Evolutionary conservation across 495 filamentous ascomycete genomes (phyloP), one percentile per base, ranked within the genome.

Genomic region (Diplogelasinospora grovesii): DNA sequence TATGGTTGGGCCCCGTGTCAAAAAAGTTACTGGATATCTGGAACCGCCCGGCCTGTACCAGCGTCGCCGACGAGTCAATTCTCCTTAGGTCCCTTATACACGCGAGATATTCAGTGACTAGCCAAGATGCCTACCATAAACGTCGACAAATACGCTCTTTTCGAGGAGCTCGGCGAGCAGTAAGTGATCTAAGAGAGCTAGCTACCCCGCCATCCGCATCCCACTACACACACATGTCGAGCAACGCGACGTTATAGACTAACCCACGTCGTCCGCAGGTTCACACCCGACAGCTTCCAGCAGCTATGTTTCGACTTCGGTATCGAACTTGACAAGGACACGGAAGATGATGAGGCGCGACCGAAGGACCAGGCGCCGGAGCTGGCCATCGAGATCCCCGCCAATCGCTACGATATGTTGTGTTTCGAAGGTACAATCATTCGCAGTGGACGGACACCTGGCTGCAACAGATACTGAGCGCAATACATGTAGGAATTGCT

Each of bases 281-380:
- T 88, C 61, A 95, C 89, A 30, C 86, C 83, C 51, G 78, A 95
- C 48, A 85, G 90, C 57, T 97, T 99, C 60, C 90, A 98, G 57
- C 83, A 94, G 56, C 70, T 99, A 50, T 99, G 92, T 61, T 98
- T 99, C 75, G 92, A 99, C 50, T 99, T 95, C 60, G 92, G 89
- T 41, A 94, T 98, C 55, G 92, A 98, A 61, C 79, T 98, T 48
- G 92, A 98, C 66, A 88, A 95, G 70, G 92, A 98, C 69, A 93
- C 87, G 25, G 81, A 86, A 31, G 71, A 86, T 58, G 67, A 71
- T 38, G 50, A 55, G 8, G 24, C 48, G 41, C 75, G 85, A 36
- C 85, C 85, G 21, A 76, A 81, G 50, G 83, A 95, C 63, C 86
- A 94, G 66, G 76, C 86, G 5, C 82, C 93, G 32, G 83, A 97